A percentile compares a stretch with the other conserved stretches of the same genome.
Conservation (phyloP, 805 yeast species). For the Yamadazyma paraphyllophila region DNA sequence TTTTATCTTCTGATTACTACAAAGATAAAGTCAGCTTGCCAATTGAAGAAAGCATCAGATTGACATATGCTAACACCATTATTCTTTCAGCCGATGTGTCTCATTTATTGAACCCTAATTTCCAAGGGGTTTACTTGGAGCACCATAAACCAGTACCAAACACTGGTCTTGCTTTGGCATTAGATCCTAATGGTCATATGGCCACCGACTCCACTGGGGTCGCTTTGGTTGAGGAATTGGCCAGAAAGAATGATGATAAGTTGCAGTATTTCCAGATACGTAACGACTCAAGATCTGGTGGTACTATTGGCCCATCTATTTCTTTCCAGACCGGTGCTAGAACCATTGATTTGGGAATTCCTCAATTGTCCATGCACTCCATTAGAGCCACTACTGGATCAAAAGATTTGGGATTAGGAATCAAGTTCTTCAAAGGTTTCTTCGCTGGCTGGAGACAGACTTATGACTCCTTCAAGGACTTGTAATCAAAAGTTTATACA, state of each 20-base stretch:
- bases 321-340: slow-evolving; percentile 67
- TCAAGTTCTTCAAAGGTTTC: slow-evolving; percentile 69
- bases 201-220: slow-evolving; percentile 77
- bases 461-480: slow-evolving; percentile 51
- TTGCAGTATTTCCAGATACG: slow-evolving; percentile 84
- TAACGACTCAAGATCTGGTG: slow-evolving; percentile 83
- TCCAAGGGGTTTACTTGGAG: slow-evolving; percentile 63
- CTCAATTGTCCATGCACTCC: slow-evolving; percentile 85
- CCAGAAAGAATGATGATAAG: slow-evolving; percentile 58
- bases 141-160: slow-evolving; percentile 80
- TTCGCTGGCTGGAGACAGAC: slow-evolving; percentile 64
- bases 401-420: slow-evolving; percentile 72
- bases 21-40: slow-evolving; percentile 14
- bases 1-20: slow-evolving; percentile 31
- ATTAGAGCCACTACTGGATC: slow-evolving; percentile 80
- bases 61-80: slow-evolving; percentile 70
- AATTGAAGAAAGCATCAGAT: slow-evolving; percentile 28
- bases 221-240: slow-evolving; percentile 69
- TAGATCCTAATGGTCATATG: slow-evolving; percentile 81
- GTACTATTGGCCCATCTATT: slow-evolving; percentile 79
- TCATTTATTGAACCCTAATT: slow-evolving; percentile 81
- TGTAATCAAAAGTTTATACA: slow-evolving; percentile 2
- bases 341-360: slow-evolving; percentile 78
- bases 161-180: slow-evolving; percentile 65
- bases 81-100: slow-evolving; percentile 81